These are phyloP conservation scores for Rhynchospora breviuscula DNA, from an alignment of 176 grass and related monocot genomes.

Conservation along the genomic window DNA sequence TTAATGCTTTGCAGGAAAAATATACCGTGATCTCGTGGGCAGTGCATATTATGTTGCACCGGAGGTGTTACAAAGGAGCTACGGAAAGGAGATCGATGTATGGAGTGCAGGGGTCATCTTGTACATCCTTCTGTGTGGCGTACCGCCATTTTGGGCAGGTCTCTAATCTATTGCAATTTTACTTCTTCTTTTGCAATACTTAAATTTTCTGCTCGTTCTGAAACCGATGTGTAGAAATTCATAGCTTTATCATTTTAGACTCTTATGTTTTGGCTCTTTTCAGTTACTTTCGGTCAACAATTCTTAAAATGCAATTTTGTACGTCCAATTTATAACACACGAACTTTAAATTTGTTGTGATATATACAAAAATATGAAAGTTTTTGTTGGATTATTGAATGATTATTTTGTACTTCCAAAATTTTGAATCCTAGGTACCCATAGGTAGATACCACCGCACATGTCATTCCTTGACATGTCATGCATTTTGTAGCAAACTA, in stretches of 20 bases:
- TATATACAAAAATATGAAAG: neutral
- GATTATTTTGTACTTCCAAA: neutral
- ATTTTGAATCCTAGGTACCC: neutral
- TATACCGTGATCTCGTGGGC: slow-evolving; percentile 22
- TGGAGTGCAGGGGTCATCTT: slow-evolving; percentile 38
- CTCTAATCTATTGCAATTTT: neutral
- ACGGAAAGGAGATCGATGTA: slow-evolving; percentile 37
- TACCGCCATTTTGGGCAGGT: slow-evolving; percentile 37
- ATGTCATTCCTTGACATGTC: neutral
- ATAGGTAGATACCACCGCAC: neutral
- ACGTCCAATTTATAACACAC: neutral
- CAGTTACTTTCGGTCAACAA: neutral
- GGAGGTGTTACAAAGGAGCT: slow-evolving; percentile 21
- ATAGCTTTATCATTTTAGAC: neutral
- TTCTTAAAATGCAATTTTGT: neutral
- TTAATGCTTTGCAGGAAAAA: slow-evolving; percentile 21
- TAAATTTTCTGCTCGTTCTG: neutral
- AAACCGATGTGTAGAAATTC: neutral
- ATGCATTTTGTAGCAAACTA: neutral
- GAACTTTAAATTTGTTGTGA: neutral
- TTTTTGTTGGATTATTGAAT: neutral
- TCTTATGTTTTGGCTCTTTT: neutral
- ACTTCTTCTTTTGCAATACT: neutral
- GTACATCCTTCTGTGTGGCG: slow-evolving; percentile 32
- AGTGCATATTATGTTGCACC: slow-evolving; percentile 34